phyloP scores from a whole-genome alignment of 2,329 filamentous ascomycete genomes.

The Verticillium tricorpus region DNA sequence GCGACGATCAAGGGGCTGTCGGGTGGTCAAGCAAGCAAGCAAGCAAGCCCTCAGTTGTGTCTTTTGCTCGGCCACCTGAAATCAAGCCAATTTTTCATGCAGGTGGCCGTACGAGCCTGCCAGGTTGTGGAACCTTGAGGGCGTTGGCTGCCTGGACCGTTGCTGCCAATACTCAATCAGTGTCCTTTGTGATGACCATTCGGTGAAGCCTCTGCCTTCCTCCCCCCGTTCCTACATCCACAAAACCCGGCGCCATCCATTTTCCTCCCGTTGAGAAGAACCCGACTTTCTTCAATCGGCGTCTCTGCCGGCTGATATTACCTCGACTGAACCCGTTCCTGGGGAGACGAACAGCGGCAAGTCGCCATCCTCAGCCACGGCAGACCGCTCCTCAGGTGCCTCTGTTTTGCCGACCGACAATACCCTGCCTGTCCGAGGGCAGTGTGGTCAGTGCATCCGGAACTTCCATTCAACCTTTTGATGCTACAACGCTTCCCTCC shows the following conservation, averaged over 20 bases:
- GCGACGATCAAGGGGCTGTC: too few relatives aligned
- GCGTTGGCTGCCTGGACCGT: background rate
- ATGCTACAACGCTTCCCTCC: background rate
- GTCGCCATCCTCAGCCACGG: background rate
- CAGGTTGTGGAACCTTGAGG: background rate
- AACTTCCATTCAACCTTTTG: background rate
- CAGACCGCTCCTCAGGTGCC: background rate
- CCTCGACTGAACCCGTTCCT: too few relatives aligned
- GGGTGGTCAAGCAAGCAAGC: too few relatives aligned
- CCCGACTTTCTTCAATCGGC: too few relatives aligned
- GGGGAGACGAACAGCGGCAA: too few relatives aligned
- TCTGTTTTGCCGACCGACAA: background rate
- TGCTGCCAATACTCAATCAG: background rate
- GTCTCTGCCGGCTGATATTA: too few relatives aligned
- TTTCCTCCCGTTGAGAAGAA: too few relatives aligned
- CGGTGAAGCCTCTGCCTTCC: background rate
- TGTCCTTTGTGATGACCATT: background rate
- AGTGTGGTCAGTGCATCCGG: background rate
- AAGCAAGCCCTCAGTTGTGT: background rate
- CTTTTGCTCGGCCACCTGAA: background rate
- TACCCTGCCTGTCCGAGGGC: background rate
- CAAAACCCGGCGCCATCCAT: background rate
- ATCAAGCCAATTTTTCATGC: background rate
- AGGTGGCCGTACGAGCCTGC: background rate
- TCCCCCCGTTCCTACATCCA: background rate